phyloP scores from a whole-genome alignment of 1,139 yeast species.

The Magnusiomyces paraingens region DNA sequence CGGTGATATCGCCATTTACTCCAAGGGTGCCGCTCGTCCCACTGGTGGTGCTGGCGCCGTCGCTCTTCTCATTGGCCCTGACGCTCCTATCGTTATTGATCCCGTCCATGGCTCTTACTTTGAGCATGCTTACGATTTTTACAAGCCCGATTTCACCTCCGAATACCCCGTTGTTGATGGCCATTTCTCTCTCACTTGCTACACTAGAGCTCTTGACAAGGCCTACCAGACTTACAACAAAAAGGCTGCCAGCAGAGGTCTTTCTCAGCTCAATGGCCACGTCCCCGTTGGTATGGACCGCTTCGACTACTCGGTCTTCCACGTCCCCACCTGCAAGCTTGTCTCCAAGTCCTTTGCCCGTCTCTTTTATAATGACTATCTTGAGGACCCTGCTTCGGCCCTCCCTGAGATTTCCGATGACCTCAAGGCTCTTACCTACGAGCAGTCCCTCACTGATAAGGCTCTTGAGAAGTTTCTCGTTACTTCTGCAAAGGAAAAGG shows the following conservation, averaged over 20 bases:
- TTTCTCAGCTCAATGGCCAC: slow-evolving; percentile 25
- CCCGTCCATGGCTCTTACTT: slow-evolving; percentile 81
- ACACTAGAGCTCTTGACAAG: slow-evolving; percentile 86
- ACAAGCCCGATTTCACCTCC: slow-evolving; percentile 92
- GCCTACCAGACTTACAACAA: slow-evolving; percentile 78
- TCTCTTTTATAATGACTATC: slow-evolving; percentile 81
- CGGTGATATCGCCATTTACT: slow-evolving; percentile 97
- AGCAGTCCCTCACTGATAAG: slow-evolving; percentile 73
- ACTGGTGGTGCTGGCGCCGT: slow-evolving; percentile 99
- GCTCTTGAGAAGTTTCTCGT: slow-evolving; percentile 80
- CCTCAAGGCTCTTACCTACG: slow-evolving; percentile 60
- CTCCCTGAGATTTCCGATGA: slow-evolving; percentile 48
- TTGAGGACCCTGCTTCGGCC: slow-evolving; percentile 49
- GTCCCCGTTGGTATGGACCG: slow-evolving; percentile 44
- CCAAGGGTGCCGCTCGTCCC: slow-evolving; percentile 97
- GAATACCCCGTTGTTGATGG: slow-evolving; percentile 99
- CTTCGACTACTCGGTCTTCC: slow-evolving; percentile 95
- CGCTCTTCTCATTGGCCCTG: slow-evolving; percentile 93
- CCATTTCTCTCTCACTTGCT: slow-evolving; percentile 89
- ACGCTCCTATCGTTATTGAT: slow-evolving; percentile 94
- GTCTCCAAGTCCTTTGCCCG: slow-evolving; percentile 93
- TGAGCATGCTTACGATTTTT: slow-evolving; percentile 97
- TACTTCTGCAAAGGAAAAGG: slow-evolving; percentile 64
- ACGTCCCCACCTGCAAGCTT: slow-evolving; percentile 96
- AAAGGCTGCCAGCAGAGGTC: slow-evolving; percentile 60